A percentile compares a stretch with the other conserved stretches of the same genome.
Evolutionary conservation across 2,329 filamentous ascomycete species (phyloP).

Genomic region (Chrysosporium queenslandicum): DNA sequence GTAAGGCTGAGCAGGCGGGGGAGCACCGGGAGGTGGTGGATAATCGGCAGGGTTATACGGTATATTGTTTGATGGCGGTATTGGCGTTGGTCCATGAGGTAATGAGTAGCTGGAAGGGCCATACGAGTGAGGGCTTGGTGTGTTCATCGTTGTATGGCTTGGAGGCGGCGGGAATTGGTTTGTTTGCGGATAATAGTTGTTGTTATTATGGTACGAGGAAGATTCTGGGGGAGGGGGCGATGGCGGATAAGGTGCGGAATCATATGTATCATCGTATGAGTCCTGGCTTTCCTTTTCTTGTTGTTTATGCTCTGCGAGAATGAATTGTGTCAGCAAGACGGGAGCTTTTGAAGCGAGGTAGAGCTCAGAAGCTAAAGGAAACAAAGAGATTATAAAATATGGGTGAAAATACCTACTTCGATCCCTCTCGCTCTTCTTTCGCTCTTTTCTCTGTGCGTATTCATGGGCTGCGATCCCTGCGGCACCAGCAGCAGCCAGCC

Average conservation of each 20-base stretch:
- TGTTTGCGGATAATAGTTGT: constrained; percentile 34
- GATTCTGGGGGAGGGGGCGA: constrained; percentile 25
- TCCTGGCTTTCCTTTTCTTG: constrained; percentile 29
- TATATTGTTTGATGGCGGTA: constrained; percentile 12
- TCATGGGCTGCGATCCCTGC: constrained; percentile 48
- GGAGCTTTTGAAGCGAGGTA: not conserved
- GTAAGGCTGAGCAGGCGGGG: constrained; percentile 27
- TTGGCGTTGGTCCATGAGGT: not conserved
- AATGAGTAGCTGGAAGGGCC: constrained; percentile 2
- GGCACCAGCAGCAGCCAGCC: constrained; percentile 49
- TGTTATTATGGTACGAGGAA: constrained; percentile 23
- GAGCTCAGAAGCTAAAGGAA: not conserved
- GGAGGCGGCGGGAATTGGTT: constrained; percentile 39
- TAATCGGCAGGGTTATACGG: constrained; percentile 34
- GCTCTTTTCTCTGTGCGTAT: constrained; percentile 46
- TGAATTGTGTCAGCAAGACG: constrained; percentile 4
- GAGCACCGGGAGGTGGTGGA: constrained; percentile 34
- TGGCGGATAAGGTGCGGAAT: constrained; percentile 31
- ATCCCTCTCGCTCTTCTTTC: constrained; percentile 46
- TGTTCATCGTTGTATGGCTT: constrained; percentile 21
- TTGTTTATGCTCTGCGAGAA: constrained; percentile 24
- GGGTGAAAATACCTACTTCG: constrained; percentile 33
- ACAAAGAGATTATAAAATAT: constrained; percentile 13
- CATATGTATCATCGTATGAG: constrained; percentile 27
- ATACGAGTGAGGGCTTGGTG: not conserved